Evolutionary conservation across 371 early-diverging fungal species (phyloP), one percentile per base, ranked within the genome.

Genomic region (Mucor piriformis): DNA sequence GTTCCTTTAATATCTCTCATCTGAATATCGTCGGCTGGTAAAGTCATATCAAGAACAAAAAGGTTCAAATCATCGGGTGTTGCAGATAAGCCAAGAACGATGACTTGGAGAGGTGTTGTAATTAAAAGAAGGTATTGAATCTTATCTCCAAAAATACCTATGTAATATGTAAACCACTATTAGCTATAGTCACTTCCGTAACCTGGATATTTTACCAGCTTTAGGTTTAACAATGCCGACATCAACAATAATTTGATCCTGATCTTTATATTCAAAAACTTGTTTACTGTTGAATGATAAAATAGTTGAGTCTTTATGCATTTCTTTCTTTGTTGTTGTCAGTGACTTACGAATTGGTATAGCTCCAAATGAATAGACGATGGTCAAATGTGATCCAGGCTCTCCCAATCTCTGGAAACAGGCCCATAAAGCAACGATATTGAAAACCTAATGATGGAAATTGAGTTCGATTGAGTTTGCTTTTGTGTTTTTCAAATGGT

Each of bases 331-430:
- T 29, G 8, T 6, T 6, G 8, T 8, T 29, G 29, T 29, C 4
- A 29, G 29, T 1, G 1, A 59, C 44, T 69, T 72, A 80, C 77
- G 81, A 82, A 25, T 84, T 83, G 13, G 72, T 74, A 65, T 91
- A 94, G 66, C 92, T 90, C 93, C 93, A 93, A 51, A 93, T 65
- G 52, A 82, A 90, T 49, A 93, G 73, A 21, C 83, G 61, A 69
- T 89, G 76, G 74, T 93, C 93, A 27, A 93, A 82, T 6, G 90
- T 88, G 12, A 92, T 74, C 92, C 92, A 93, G n/a, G 87, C 92
- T 38, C 89, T 79, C 51, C 81, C 67, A 50, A 93, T 85, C 52
- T 92, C 90, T 16, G 90, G 86, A 25, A 95, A 89, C 20, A 95
- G 65, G 0, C 96, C 96, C 84, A 93, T 88, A 72, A 91, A 95